A percentile compares a stretch with the other conserved stretches of the same genome.
Evolutionary conservation across 352 stramenopile genomes (phyloP).

Genomic region (Phytophthora quininea): DNA sequence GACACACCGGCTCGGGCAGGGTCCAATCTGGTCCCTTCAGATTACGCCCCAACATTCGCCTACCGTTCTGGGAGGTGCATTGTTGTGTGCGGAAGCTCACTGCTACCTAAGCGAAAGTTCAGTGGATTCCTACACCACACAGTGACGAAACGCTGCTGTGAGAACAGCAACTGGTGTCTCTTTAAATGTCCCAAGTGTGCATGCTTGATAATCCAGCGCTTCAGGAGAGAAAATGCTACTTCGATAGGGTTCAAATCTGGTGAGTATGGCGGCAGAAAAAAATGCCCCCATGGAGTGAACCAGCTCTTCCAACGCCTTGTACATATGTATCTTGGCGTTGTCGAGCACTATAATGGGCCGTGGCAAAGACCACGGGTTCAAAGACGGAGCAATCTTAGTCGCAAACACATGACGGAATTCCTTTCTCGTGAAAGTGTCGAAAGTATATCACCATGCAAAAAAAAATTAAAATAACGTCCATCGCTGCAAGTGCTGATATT

Average conservation of each 20-base stretch:
- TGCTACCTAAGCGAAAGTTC: no score
- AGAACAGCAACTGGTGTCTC: conserved; percentile 5
- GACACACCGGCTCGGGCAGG: no score
- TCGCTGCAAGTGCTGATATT: conserved; percentile 24
- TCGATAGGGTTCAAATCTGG: conserved; percentile 35
- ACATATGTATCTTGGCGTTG: conserved; percentile 7
- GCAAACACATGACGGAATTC: conserved; percentile 31
- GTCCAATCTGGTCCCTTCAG: no score
- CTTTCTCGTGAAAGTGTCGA: conserved; percentile 27
- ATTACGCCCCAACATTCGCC: no score
- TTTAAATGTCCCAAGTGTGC: conserved; percentile 19
- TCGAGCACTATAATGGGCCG: background rate
- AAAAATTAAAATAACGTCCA: conserved; percentile 28
- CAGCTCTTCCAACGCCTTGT: conserved; percentile 8
- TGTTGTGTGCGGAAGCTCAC: no score
- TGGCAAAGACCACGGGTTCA: conserved; percentile 5
- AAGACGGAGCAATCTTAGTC: conserved; percentile 20
- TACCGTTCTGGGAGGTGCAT: no score
- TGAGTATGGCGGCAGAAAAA: conserved; percentile 31
- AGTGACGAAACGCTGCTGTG: conserved; percentile 5
- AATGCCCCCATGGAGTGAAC: conserved; percentile 12
- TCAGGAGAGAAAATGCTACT: conserved; percentile 23
- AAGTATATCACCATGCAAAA: conserved; percentile 19
- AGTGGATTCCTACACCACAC: no score
- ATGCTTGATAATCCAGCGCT: conserved; percentile 29